Conservation (phyloP, 2,329 filamentous ascomycete genomes). For the Ceratocystis eucalypticola region DNA sequence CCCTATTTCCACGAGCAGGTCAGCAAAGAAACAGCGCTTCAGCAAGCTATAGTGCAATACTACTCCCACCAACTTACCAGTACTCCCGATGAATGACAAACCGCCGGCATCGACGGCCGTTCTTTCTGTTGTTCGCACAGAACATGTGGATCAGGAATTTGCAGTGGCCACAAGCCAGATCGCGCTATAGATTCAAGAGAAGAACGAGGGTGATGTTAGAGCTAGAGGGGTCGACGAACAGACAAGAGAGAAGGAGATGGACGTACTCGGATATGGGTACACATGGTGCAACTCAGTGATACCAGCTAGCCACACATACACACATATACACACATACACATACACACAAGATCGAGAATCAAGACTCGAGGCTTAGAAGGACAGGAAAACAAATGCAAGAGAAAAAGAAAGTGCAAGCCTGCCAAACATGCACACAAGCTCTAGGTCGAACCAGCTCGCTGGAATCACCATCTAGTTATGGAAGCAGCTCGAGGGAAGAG, state of each 20-base stretch:
- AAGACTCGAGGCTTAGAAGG: not conserved
- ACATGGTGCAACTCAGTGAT: not conserved
- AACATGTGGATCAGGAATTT: slow-evolving; percentile 4
- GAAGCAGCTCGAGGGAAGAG: too few relatives aligned
- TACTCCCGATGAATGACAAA: slow-evolving; percentile 8
- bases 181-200: not conserved
- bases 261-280: slow-evolving; percentile 9
- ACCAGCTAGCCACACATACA: too few relatives aligned
- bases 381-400: not conserved
- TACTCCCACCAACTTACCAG: not conserved
- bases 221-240: not conserved
- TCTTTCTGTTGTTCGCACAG: not conserved
- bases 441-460: not conserved
- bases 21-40: not conserved
- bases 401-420: slow-evolving; percentile 1
- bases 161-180: slow-evolving; percentile 5
- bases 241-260: not conserved
- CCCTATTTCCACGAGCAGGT: not conserved
- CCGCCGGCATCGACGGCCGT: not conserved
- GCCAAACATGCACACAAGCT: not conserved
- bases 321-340: too few relatives aligned
- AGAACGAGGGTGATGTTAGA: not conserved
- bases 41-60: not conserved
- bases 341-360: too few relatives aligned
- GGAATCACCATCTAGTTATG: too few relatives aligned